phyloP scores from a whole-genome alignment of 2,329 filamentous ascomycete genomes.

The Bipolaris victoriae region DNA sequence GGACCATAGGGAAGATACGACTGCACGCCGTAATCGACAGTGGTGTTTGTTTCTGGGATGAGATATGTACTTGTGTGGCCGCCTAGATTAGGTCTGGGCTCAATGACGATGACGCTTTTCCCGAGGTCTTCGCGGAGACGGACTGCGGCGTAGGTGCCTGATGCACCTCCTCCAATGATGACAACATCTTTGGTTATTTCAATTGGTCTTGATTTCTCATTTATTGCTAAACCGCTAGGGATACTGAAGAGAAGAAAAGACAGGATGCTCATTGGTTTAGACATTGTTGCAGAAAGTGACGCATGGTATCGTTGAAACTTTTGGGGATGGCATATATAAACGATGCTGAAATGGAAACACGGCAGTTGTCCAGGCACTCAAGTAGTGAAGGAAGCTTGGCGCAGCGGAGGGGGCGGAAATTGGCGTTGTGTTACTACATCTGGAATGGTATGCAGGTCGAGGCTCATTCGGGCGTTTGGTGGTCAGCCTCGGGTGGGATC shows the following conservation, averaged over 20 bases:
- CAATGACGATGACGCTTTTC: conserved; percentile 52
- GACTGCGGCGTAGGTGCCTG: conserved; percentile 54
- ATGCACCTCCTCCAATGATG: conserved; percentile 55
- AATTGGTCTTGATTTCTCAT: not conserved
- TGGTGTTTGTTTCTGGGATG: conserved; percentile 43
- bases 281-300: not conserved
- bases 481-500: not conserved
- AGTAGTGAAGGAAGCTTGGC: not conserved
- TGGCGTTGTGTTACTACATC: not conserved
- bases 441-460: not conserved
- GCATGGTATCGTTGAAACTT: not conserved
- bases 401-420: not conserved
- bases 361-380: not conserved
- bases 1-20: conserved; percentile 52
- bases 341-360: not conserved
- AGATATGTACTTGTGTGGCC: conserved; percentile 59
- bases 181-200: conserved; percentile 34
- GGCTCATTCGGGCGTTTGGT: not conserved
- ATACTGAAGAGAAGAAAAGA: not conserved
- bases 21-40: conserved; percentile 49
- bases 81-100: conserved; percentile 51
- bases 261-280: not conserved
- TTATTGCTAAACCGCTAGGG: not conserved
- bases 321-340: not conserved
- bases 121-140: conserved; percentile 49